Conservation (phyloP, 805 yeast genomes). For the Candida khao-thaluensis region DNA sequence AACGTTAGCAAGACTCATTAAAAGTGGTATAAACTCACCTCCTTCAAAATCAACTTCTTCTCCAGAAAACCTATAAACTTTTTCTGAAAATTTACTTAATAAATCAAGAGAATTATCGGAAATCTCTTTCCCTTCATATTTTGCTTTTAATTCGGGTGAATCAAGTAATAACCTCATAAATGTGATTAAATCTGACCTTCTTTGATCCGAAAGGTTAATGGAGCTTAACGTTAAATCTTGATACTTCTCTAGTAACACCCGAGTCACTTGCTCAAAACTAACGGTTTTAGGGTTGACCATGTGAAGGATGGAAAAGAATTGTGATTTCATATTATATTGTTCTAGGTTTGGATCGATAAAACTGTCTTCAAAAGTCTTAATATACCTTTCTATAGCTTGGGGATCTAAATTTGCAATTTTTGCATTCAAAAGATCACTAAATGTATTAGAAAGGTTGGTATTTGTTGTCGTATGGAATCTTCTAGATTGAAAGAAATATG, state of each 20-base stretch:
- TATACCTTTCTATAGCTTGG: background rate
- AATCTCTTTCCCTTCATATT: conserved; percentile 4
- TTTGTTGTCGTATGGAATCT: conserved; percentile 22
- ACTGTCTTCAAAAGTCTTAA: conserved; percentile 16
- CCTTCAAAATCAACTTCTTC: conserved; percentile 24
- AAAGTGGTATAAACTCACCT: conserved; percentile 32
- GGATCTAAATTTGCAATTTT: background rate
- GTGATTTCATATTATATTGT: conserved; percentile 21
- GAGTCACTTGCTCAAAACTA: conserved; percentile 24
- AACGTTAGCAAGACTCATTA: conserved; percentile 32
- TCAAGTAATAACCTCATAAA: conserved; percentile 37
- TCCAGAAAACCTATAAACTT: conserved; percentile 25
- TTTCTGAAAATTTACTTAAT: conserved; percentile 28
- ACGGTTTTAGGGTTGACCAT: conserved; percentile 23
- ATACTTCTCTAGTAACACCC: conserved; percentile 29
- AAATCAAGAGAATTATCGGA: conserved; percentile 23
- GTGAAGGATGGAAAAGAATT: conserved; percentile 29
- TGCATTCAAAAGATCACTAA: conserved; percentile 3
- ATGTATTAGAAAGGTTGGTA: background rate
- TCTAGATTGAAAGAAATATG: conserved; percentile 12
- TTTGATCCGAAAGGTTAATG: conserved; percentile 16
- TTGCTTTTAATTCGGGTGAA: conserved; percentile 19
- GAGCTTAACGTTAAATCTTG: conserved; percentile 16
- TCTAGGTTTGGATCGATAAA: conserved; percentile 14
- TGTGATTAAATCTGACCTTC: conserved; percentile 27